A percentile compares a stretch with the other conserved stretches of the same genome.
Evolutionary conservation across 2,329 filamentous ascomycete species (phyloP).

Genomic region (Pestalotiopsis sp.): DNA sequence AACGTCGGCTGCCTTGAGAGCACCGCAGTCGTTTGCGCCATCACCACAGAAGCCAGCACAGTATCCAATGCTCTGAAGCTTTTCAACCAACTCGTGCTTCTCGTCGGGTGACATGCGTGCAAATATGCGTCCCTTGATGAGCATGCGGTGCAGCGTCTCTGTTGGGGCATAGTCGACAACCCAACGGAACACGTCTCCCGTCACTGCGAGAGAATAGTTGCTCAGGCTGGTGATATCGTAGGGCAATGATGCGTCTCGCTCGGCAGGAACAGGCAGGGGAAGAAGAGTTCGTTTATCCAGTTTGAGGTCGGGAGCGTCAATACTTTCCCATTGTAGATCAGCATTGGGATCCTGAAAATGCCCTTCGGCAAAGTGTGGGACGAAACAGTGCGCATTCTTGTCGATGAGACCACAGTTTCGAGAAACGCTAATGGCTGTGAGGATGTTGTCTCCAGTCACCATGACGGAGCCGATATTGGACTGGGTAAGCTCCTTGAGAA

Average conservation of each 20-base stretch:
- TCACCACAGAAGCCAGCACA: constrained; percentile 96
- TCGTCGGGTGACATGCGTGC: constrained; percentile 99
- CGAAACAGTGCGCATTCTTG: constrained; percentile 82
- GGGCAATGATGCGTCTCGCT: constrained; percentile 80
- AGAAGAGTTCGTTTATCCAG: constrained; percentile 79
- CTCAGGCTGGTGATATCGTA: constrained; percentile 80
- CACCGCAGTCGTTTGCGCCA: constrained; percentile 96
- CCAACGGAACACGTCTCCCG: constrained; percentile 95
- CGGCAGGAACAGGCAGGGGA: constrained; percentile 69
- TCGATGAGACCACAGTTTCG: constrained; percentile 86
- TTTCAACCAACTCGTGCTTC: constrained; percentile 96
- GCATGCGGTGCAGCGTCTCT: constrained; percentile 80
- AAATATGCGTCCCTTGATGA: constrained; percentile 89
- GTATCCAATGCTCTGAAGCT: constrained; percentile 94
- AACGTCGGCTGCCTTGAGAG: constrained; percentile 94
- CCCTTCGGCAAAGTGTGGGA: constrained; percentile 84
- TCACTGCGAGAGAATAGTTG: constrained; percentile 88
- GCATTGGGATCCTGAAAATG: constrained; percentile 73
- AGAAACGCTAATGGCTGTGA: constrained; percentile 94
- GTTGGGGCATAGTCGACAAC: constrained; percentile 86
- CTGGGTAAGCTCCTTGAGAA: constrained; percentile 78
- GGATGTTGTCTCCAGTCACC: constrained; percentile 97
- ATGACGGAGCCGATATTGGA: constrained; percentile 90
- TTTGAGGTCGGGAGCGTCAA: constrained; percentile 80
- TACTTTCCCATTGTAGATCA: constrained; percentile 85